Evolutionary conservation across 2,329 filamentous ascomycete species (phyloP).

Genomic region (Pestalotiopsis sp.): DNA sequence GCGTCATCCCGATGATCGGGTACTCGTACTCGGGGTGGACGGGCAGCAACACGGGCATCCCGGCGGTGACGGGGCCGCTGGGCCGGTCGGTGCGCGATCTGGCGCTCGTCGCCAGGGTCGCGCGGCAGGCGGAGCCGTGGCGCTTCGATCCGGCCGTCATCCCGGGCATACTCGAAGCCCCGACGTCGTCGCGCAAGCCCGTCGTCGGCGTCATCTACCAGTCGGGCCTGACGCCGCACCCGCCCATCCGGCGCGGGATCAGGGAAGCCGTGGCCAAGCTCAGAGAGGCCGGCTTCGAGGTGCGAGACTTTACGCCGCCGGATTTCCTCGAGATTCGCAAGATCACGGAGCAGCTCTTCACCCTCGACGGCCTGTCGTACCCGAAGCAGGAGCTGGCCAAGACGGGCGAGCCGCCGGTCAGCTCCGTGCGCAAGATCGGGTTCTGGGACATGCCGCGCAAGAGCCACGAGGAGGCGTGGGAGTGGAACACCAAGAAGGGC

Average conservation of each 20-base stretch:
- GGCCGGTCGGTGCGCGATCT: conserved; percentile 30
- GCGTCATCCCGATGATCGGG: conserved; percentile 33
- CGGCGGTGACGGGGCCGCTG: conserved; percentile 30
- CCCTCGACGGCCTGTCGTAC: conserved; percentile 38
- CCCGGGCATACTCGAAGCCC: conserved; percentile 23
- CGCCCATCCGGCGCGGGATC: conserved; percentile 31
- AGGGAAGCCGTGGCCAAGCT: conserved; percentile 30
- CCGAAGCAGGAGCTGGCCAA: conserved; percentile 31
- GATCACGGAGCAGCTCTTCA: conserved; percentile 36
- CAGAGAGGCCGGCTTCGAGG: conserved; percentile 29
- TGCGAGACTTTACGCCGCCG: conserved; percentile 33
- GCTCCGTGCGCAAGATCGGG: conserved; percentile 34
- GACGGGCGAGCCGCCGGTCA: conserved; percentile 34
- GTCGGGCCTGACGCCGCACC: conserved; percentile 33
- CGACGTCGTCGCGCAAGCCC: conserved; percentile 23
- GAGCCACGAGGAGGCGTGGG: conserved; percentile 35
- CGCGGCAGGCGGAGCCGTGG: conserved; percentile 28
- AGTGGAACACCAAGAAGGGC: conserved; percentile 34
- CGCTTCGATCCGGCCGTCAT: conserved; percentile 26
- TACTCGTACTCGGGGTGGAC: conserved; percentile 33
- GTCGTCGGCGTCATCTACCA: conserved; percentile 31
- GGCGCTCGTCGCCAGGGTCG: conserved; percentile 24
- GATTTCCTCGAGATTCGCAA: conserved; percentile 33
- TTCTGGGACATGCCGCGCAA: conserved; percentile 36
- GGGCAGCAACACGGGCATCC: conserved; percentile 32